A percentile compares a stretch with the other conserved stretches of the same genome.
Evolutionary conservation across 352 stramenopile species (phyloP).

Genomic region (Phytophthora niederhauseri): DNA sequence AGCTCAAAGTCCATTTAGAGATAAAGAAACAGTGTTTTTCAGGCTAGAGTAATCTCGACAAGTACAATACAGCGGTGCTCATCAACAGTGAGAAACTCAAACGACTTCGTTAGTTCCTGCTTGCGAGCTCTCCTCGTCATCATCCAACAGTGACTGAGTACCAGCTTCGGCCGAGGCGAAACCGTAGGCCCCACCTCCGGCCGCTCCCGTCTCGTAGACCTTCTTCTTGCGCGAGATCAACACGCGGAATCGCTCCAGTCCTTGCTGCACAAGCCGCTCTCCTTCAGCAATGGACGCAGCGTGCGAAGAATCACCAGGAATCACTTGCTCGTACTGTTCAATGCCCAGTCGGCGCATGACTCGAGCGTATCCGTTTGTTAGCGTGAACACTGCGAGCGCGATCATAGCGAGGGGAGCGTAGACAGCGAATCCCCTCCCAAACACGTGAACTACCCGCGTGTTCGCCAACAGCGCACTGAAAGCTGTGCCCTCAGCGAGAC

Average conservation of each 20-base stretch:
- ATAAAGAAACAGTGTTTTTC: not conserved
- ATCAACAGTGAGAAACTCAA: not conserved
- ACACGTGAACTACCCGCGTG: constrained; percentile 62
- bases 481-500: constrained; percentile 49
- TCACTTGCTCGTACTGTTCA: constrained; percentile 72
- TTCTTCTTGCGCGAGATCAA: constrained; percentile 46
- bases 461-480: constrained; percentile 61
- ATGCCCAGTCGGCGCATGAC: constrained; percentile 60
- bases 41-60: not conserved
- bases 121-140: constrained; percentile 13
- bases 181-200: constrained; percentile 34
- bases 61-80: not conserved
- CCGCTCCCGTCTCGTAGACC: constrained; percentile 35
- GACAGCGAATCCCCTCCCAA: constrained; percentile 58
- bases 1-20: constrained; percentile 13
- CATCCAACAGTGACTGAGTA: constrained; percentile 30
- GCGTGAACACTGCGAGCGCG: constrained; percentile 49
- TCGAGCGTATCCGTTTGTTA: constrained; percentile 58
- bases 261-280: constrained; percentile 56
- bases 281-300: constrained; percentile 49
- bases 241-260: constrained; percentile 47
- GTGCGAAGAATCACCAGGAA: constrained; percentile 41
- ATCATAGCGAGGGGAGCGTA: constrained; percentile 69
- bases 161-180: constrained; percentile 29
- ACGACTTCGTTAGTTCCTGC: constrained; percentile 4